Base-by-base conservation (phyloP, 2,329 filamentous ascomycete species). In the Curvularia eragrostidis region DNA sequence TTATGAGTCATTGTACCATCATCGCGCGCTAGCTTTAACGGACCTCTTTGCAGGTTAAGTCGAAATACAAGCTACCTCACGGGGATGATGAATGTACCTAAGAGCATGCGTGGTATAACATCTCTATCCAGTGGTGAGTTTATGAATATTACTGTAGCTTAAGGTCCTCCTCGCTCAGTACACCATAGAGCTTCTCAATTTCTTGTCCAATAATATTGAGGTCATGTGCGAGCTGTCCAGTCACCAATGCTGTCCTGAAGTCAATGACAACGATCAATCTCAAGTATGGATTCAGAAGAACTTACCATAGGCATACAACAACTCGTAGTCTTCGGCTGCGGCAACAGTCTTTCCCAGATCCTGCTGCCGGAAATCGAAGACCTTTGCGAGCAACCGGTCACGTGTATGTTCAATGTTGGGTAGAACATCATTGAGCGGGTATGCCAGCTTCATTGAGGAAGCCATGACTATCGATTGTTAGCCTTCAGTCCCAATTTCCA, bases 391-490 rank as follows among this genome's bases (percentile, higher is more conserved):
- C 44, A 98, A 80, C 57, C 91, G 83, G 73, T 99, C 93, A 62
- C 95, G 86, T 39, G 89, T 87, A 72, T 90, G 87, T 48, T 90
- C 87, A 30, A 96, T 90, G 60, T 89, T 93, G 0, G 95, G 95
- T 41, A 98, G 83, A 12, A 91, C 91, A 71, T 97, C 93, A 34
- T 90, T 94, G 57, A 99, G 83, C 0, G 95, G 93, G 69, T 97
- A 98, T 77, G 97, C 93, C 8, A 98, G 84, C 82, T 96, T 97
- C 79, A 98, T 87, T 13, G 91, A 96, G 41, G 91, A 95, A 1
- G 95, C 95, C 62, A 99, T 85, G 5, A 98, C 95, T 75, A 49
- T 15, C 6, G 24, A 13, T 36, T 3, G 39, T 72, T 47, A 75
- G 70, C 51, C 36, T 23, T 34, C 10, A 43, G 9, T 10, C 12